Percentiles rank a stretch among this genome's conserved stretches.
Conservation (phyloP, 371 early-diverging fungal species). For the Paraphysoderma sedebokerense region DNA sequence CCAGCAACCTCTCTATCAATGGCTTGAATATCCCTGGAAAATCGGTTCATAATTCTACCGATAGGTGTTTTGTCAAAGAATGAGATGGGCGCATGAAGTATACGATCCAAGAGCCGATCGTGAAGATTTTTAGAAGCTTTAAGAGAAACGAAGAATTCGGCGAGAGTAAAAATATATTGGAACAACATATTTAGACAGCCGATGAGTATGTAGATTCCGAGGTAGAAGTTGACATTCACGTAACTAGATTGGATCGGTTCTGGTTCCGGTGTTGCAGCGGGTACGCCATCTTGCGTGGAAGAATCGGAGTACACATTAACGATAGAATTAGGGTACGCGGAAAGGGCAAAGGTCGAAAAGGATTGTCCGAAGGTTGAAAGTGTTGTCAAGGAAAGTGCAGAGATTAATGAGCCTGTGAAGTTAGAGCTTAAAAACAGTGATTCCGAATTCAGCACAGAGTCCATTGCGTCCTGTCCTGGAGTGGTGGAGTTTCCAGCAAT, state of each 20-base stretch:
- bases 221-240: constrained; percentile 18
- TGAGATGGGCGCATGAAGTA: not conserved
- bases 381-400: constrained; percentile 2
- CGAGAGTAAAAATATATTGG: not conserved
- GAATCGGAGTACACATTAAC: too few relatives aligned
- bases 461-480: not conserved
- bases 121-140: not conserved
- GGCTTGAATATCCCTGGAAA: constrained; percentile 23
- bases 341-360: constrained; percentile 10
- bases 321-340: constrained; percentile 6
- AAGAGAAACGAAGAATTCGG: not conserved
- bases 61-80: constrained; percentile 16
- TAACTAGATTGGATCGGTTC: not conserved
- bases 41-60: constrained; percentile 30
- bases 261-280: too few relatives aligned
- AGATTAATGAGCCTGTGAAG: constrained; percentile 12
- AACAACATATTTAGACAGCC: constrained; percentile 17
- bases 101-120: not conserved
- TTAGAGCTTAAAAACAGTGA: not conserved
- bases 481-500: not conserved
- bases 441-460: not conserved
- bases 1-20: constrained; percentile 11
- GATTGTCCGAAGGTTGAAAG: constrained; percentile 8
- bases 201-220: constrained; percentile 24
- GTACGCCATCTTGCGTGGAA: too few relatives aligned